Evolutionary conservation across 768 basidiomycete genomes (phyloP).

Genomic region (Mycena galericulata): DNA sequence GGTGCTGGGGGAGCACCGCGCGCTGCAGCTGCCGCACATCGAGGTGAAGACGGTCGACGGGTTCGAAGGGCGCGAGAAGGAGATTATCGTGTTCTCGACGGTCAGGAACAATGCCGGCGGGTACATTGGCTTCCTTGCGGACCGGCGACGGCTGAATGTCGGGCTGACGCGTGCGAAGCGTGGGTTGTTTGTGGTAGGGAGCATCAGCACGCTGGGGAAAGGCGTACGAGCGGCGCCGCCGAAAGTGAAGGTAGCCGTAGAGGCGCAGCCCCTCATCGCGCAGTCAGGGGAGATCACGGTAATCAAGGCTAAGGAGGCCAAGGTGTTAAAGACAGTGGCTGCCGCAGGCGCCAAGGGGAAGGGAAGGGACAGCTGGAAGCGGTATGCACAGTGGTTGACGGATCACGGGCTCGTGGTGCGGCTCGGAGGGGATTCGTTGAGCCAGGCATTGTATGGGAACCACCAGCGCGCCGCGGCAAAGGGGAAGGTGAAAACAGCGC

Average conservation of each 20-base stretch:
- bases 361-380: slow-evolving; percentile 68
- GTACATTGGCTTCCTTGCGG: slow-evolving; percentile 90
- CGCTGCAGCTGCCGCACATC: slow-evolving; percentile 71
- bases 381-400: slow-evolving; percentile 69
- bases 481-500: slow-evolving; percentile 1
- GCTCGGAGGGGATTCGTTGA: slow-evolving; percentile 56
- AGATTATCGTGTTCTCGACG: slow-evolving; percentile 92
- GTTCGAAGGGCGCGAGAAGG: slow-evolving; percentile 94
- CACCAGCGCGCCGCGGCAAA: slow-evolving; percentile 36
- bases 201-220: slow-evolving; percentile 70
- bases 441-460: slow-evolving; percentile 56
- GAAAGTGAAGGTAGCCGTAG: slow-evolving; percentile 28
- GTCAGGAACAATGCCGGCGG: slow-evolving; percentile 85
- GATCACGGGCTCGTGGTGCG: slow-evolving; percentile 65
- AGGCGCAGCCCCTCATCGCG: slow-evolving; percentile 17
- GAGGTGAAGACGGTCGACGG: slow-evolving; percentile 96
- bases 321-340: slow-evolving; percentile 31
- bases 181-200: slow-evolving; percentile 87
- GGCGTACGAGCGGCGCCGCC: slow-evolving; percentile 48
- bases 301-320: slow-evolving; percentile 31
- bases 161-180: slow-evolving; percentile 90
- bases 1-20: slow-evolving; percentile 75
- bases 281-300: slow-evolving; percentile 29
- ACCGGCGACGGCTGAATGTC: slow-evolving; percentile 88
- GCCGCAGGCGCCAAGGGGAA: slow-evolving; percentile 41